A percentile compares a stretch with the other conserved stretches of the same genome.
Conservation (phyloP, 352 stramenopile genomes). For the Blastocystis hominis region DNA sequence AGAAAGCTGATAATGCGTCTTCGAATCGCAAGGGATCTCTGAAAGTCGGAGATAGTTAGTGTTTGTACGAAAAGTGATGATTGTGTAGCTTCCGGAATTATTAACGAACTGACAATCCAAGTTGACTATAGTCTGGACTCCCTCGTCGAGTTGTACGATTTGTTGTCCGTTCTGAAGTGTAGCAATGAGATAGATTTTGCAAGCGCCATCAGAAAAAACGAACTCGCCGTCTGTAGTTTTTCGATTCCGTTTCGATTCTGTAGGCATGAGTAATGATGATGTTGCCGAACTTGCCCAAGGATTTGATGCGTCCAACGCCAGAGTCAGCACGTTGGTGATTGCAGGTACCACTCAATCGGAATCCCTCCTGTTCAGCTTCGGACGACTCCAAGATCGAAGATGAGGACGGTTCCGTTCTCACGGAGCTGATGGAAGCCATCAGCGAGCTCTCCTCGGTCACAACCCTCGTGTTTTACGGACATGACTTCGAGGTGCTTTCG, state of each 20-base stretch:
- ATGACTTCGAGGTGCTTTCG: neutral
- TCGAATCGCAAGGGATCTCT: neutral
- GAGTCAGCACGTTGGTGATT: neutral
- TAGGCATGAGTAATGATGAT: neutral
- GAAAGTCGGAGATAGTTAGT: neutral
- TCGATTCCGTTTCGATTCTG: neutral
- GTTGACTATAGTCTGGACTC: neutral
- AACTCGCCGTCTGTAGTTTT: neutral
- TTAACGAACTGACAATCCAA: neutral
- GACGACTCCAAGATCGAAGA: neutral
- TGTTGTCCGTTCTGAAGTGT: neutral
- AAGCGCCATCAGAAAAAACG: neutral
- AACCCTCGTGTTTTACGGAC: slow-evolving; percentile 6
- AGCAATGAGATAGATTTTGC: neutral
- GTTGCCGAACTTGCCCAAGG: neutral
- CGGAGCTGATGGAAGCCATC: neutral
- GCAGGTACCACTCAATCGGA: neutral
- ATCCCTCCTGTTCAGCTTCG: neutral
- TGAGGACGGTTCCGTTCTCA: neutral
- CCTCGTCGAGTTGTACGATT: neutral
- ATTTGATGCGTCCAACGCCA: neutral
- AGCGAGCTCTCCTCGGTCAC: neutral
- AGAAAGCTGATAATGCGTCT: neutral
- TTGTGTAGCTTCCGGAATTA: too few species aligned
- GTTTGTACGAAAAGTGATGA: too few species aligned